A percentile compares a stretch with the other conserved stretches of the same genome.
Conservation (phyloP, 495 filamentous ascomycete species). For the Aspergillus incahuasiensis region DNA sequence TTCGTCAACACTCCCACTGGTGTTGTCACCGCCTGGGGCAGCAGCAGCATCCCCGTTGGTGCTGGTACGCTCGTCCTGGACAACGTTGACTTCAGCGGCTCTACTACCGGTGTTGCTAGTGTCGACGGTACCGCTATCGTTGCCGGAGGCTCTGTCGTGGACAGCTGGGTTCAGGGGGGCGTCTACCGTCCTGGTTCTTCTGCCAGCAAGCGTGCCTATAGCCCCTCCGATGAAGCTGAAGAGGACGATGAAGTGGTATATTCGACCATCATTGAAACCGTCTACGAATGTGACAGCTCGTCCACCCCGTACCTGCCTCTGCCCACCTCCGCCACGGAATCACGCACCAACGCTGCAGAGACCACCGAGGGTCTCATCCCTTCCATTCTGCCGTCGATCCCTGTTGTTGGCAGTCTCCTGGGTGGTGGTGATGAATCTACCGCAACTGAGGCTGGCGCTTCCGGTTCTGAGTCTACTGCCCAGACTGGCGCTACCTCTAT, state of each 20-base stretch:
- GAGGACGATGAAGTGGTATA: constrained; percentile 22
- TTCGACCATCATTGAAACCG: constrained; percentile 24
- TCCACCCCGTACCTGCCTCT: not conserved
- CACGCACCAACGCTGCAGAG: not conserved
- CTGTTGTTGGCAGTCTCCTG: too few species aligned
- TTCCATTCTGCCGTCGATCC: too few species aligned
- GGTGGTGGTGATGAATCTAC: not conserved
- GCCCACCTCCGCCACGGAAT: not conserved
- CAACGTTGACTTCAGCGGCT: constrained; percentile 73
- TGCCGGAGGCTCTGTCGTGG: constrained; percentile 63
- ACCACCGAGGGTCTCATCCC: constrained; percentile 2
- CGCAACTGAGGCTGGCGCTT: not conserved
- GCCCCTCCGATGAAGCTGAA: constrained; percentile 2
- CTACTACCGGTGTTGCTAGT: constrained; percentile 49
- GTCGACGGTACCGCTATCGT: constrained; percentile 56
- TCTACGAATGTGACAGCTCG: constrained; percentile 7
- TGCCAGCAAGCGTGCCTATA: constrained; percentile 23
- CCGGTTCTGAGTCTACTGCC: not conserved
- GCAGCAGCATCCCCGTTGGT: constrained; percentile 54
- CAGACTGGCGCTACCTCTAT: not conserved
- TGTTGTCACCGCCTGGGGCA: constrained; percentile 65
- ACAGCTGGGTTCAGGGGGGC: constrained; percentile 71
- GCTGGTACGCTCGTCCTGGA: constrained; percentile 79
- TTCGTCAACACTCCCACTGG: constrained; percentile 70
- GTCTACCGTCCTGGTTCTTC: constrained; percentile 48